These are phyloP conservation scores for Saturnispora bothae DNA, from an alignment of 805 yeast genomes.

Conservation along the genomic window DNA sequence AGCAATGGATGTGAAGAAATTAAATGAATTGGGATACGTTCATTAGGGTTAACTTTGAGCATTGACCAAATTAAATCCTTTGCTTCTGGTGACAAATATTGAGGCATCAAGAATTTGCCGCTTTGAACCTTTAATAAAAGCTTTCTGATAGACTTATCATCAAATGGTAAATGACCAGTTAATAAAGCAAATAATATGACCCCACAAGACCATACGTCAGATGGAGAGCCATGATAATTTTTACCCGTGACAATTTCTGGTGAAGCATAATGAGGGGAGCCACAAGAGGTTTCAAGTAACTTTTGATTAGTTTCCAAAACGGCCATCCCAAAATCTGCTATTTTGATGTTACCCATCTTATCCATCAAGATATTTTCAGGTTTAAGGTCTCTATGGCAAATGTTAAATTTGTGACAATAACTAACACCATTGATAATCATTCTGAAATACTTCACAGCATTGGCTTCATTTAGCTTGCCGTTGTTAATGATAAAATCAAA, in stretches of 20 bases:
- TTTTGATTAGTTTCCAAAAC: constrained; percentile 66
- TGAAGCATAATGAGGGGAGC: constrained; percentile 83
- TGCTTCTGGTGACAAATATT: constrained; percentile 51
- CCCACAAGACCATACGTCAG: constrained; percentile 87
- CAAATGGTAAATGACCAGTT: constrained; percentile 77
- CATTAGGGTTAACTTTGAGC: constrained; percentile 60
- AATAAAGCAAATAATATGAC: constrained; percentile 68
- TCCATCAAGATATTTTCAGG: constrained; percentile 72
- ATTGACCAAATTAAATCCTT: constrained; percentile 53
- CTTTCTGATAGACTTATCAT: constrained; percentile 68
- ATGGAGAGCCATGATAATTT: constrained; percentile 73
- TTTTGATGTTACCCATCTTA: constrained; percentile 52
- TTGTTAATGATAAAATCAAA: constrained; percentile 63
- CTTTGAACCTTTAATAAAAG: constrained; percentile 65
- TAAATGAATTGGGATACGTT: constrained; percentile 57
- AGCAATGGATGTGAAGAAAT: constrained; percentile 52
- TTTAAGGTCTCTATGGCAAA: constrained; percentile 73
- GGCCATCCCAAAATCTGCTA: constrained; percentile 88
- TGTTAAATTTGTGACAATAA: constrained; percentile 71
- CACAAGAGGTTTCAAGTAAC: constrained; percentile 71
- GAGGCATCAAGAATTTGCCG: constrained; percentile 67
- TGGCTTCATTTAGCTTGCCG: constrained; percentile 62
- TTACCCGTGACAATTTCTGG: constrained; percentile 77
- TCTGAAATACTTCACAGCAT: constrained; percentile 66
- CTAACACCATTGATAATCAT: constrained; percentile 73